Evolutionary conservation across 2,329 filamentous ascomycete genomes (phyloP), one percentile per base, ranked within the genome.

Genomic region (Akanthomyces lecanii): DNA sequence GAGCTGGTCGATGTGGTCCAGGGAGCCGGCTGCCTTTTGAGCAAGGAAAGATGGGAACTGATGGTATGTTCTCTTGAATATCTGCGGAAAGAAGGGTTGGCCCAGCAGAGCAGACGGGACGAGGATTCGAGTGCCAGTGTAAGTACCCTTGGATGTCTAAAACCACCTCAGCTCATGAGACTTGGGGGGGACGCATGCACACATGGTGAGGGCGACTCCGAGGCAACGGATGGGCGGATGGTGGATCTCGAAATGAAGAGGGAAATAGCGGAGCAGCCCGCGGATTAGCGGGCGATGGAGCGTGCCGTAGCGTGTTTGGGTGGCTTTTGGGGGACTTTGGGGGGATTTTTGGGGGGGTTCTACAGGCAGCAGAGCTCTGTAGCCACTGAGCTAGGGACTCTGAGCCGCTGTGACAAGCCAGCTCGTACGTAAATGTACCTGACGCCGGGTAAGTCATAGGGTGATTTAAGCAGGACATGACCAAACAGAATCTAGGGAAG

Each of bases 211-310:
- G 48, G 28, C 28, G 58, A 47, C 58, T 61, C 58, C 50, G 50
- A 61, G 58, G 58, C 58, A 61, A 61, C 58, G 50, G 53, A 28
- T 30, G 21, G 21, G 18, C 48, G 48, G 48, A 52, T 42, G 56
- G 58, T 61, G 58, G 58, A 61, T 61, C 58, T 52, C 14, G 50
- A 61, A 53, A 61, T 61, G 58, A 61, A 53, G 23, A 60, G 50
- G 58, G 50, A 54, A 54, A 54, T 61, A n/a, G 50, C 40, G 58
- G 58, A 59, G 56, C 45, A 38, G 30, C 30, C 56, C 44, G 56
- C 23, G 11, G 45, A 48, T 48, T 58, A 36, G 45, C n/a, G 54
- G 23, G 40, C 30, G 30, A 38, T 25, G 55, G 55, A 42, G 44
- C 44, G 56, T 23, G 42, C 55, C 30, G 44, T 48, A 38, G 38